phyloP scores from a whole-genome alignment of 129 eudicot genomes.

The Centaurea solstitialis region DNA sequence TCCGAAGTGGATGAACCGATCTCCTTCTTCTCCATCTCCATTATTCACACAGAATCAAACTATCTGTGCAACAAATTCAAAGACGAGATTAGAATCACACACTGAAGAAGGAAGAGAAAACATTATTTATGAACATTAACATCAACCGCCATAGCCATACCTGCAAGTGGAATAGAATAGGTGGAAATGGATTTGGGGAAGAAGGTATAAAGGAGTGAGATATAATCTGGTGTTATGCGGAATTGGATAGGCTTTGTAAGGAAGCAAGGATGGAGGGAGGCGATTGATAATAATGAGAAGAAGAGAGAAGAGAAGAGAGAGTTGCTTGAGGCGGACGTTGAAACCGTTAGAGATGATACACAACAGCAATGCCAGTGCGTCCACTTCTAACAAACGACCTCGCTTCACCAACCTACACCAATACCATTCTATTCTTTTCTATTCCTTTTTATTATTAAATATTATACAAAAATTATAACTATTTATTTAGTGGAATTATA shows the following conservation, averaged over 20 bases:
- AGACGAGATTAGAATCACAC: slow-evolving; percentile 6
- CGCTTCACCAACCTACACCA: slow-evolving; percentile 43
- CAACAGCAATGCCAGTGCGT: slow-evolving; percentile 50
- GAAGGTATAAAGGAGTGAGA: slow-evolving; percentile 11
- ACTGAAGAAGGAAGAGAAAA: neutral
- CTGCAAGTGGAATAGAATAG: neutral
- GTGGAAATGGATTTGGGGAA: neutral
- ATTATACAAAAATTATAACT: too few relatives aligned
- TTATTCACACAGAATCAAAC: slow-evolving; percentile 14
- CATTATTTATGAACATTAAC: too few relatives aligned
- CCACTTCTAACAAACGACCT: slow-evolving; percentile 52
- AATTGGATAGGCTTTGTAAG: slow-evolving; percentile 24
- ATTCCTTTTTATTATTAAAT: neutral
- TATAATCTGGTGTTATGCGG: slow-evolving; percentile 29
- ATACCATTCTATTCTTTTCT: neutral
- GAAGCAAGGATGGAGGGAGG: slow-evolving; percentile 22
- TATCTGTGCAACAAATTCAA: slow-evolving; percentile 8
- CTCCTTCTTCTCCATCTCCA: slow-evolving; percentile 54
- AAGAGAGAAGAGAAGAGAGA: neutral
- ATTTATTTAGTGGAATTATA: too few relatives aligned
- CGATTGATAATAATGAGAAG: slow-evolving; percentile 9
- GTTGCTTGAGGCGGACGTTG: slow-evolving; percentile 53
- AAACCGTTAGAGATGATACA: slow-evolving; percentile 49
- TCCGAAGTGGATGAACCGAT: slow-evolving; percentile 28
- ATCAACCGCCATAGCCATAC: neutral